A percentile compares a stretch with the other conserved stretches of the same genome.
phyloP scores from a whole-genome alignment of 306 rosid species.

The Prunus armeniaca region DNA sequence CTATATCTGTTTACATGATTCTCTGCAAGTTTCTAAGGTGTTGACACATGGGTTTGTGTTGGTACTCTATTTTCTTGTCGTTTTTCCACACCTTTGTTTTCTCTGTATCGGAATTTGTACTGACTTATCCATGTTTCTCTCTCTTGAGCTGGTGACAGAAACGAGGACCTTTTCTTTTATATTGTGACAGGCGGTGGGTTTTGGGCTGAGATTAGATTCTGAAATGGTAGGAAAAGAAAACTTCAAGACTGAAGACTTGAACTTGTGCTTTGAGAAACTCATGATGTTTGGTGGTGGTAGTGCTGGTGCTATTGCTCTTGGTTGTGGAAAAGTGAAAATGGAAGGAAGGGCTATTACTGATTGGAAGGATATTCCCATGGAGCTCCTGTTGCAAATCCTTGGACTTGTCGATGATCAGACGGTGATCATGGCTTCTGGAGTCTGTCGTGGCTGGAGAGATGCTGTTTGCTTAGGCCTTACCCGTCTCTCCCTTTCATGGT shows the following conservation, averaged over 20 bases:
- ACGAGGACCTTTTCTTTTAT: slow-evolving; percentile 5
- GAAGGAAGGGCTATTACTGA: slow-evolving; percentile 51
- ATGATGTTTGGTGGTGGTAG: slow-evolving; percentile 58
- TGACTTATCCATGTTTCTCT: slow-evolving; percentile 19
- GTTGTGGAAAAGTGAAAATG: slow-evolving; percentile 47
- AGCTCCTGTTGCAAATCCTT: slow-evolving; percentile 79
- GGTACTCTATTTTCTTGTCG: slow-evolving; percentile 24
- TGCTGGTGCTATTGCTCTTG: not conserved
- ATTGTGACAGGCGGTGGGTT: slow-evolving; percentile 17
- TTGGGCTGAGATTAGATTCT: not conserved
- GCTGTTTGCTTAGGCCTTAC: slow-evolving; percentile 67
- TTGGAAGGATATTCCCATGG: slow-evolving; percentile 97
- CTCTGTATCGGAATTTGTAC: slow-evolving; percentile 17
- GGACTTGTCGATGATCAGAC: slow-evolving; percentile 73
- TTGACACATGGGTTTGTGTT: slow-evolving; percentile 30
- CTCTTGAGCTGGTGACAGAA: slow-evolving; percentile 12
- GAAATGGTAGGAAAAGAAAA: slow-evolving; percentile 65
- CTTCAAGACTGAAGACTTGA: slow-evolving; percentile 62
- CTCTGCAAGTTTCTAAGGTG: slow-evolving; percentile 25
- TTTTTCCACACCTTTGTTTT: slow-evolving; percentile 9
- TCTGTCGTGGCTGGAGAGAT: slow-evolving; percentile 98
- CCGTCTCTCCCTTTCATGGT: slow-evolving; percentile 90
- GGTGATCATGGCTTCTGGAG: slow-evolving; percentile 67
- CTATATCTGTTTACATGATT: slow-evolving; percentile 9
- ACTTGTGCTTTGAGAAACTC: slow-evolving; percentile 74